phyloP scores from a whole-genome alignment of 1,284 basidiomycete species.

The Polyporus tsugae region DNA sequence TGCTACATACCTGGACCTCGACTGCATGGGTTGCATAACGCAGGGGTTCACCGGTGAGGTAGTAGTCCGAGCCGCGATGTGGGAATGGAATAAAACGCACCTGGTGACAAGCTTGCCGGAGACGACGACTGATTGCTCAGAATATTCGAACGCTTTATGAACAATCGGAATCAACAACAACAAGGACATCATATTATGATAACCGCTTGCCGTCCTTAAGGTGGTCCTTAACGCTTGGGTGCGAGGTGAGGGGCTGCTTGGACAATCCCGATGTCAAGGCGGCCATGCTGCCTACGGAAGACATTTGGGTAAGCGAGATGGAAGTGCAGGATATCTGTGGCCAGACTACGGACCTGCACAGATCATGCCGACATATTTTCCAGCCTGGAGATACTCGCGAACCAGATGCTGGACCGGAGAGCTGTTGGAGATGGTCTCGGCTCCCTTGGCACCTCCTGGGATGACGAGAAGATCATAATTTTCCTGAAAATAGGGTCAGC shows the following conservation, averaged over 20 bases:
- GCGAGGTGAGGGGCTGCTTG: slow-evolving; percentile 77
- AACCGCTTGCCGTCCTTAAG: slow-evolving; percentile 61
- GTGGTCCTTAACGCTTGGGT: slow-evolving; percentile 76
- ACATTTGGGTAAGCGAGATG: background rate
- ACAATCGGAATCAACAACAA: background rate
- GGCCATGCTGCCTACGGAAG: slow-evolving; percentile 67
- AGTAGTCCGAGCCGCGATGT: background rate
- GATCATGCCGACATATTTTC: slow-evolving; percentile 82
- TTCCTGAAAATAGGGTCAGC: slow-evolving; percentile 46
- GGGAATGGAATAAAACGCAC: slow-evolving; percentile 44
- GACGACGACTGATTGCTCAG: slow-evolving; percentile 80
- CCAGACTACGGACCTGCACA: slow-evolving; percentile 68
- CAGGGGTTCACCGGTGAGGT: background rate
- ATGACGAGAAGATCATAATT: slow-evolving; percentile 77
- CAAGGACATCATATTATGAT: too few species aligned
- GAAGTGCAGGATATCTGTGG: background rate
- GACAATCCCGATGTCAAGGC: slow-evolving; percentile 72
- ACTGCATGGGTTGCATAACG: slow-evolving; percentile 44
- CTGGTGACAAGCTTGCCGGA: slow-evolving; percentile 82
- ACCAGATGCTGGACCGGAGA: slow-evolving; percentile 71
- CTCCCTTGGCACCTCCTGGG: slow-evolving; percentile 85
- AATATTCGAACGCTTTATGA: slow-evolving; percentile 74
- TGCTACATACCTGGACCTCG: slow-evolving; percentile 74
- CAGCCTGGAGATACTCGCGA: slow-evolving; percentile 62
- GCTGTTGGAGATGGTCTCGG: slow-evolving; percentile 74